Base-by-base conservation (phyloP, 257 asterid species). In the Solanum etuberosum region DNA sequence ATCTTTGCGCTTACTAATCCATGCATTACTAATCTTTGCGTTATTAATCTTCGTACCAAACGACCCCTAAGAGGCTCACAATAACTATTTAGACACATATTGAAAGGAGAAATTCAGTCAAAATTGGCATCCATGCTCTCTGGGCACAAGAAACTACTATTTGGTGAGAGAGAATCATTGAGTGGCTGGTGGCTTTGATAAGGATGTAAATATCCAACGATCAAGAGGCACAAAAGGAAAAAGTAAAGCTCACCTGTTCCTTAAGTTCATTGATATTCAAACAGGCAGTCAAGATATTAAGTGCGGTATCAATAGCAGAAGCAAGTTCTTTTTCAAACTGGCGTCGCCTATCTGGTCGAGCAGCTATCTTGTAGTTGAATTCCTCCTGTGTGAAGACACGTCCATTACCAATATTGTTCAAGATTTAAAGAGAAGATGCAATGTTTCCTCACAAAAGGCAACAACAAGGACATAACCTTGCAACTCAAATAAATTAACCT, bases 301-400 rank as follows among this genome's bases (percentile, higher is more conserved):
- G 97, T 85, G 99, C 96, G 63, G 90, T 88, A 91, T 96, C 98
- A 86, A 93, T 90, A 77, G 94, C 95, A 46, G 96, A 95, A 87
- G 96, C 93, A 87, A 97, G 98, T 91, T 97, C 99, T 71, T 92
- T 89, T 91, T 96, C 99, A 31, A 97, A 95, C 85, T 87, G 92
- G 86, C 99, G 99, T 46, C 99, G 98, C 90, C 99, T 94, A 86
- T 97, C 99, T 89, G 98, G 99, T 76, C 99, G 98, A 72, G 94
- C 98, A 73, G 99, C 93, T 90, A 97, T 97, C 93, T 96, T 96
- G 93, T 96, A 94, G 94, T 97, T 97, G 93, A 93, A 93, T 88
- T 91, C 93, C 95, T 97, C 99, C 99, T 97, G 97, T 86, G 84
- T 37, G 40, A 87, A 51, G 78, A 85, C 38, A 83, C 40, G 35